Evolutionary conservation across 1,284 basidiomycete species (phyloP).

Genomic region (Trichosporon ovoides): DNA sequence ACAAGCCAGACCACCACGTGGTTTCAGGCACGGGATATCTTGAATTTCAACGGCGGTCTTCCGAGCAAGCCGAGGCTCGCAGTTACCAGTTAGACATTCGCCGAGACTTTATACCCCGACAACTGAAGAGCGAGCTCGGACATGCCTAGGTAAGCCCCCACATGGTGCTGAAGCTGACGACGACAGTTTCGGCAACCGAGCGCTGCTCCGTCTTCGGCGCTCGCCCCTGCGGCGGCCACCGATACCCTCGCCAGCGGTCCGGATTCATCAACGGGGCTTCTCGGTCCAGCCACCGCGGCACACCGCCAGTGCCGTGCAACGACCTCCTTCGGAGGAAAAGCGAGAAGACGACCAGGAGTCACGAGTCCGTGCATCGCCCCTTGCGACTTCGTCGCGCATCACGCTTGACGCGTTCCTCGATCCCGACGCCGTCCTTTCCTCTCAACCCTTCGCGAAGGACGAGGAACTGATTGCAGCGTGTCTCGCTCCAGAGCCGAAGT

Average conservation of each 20-base stretch:
- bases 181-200: conserved; percentile 12
- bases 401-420: conserved; percentile 27
- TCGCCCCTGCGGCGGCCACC: not conserved
- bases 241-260: not conserved
- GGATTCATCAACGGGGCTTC: not conserved
- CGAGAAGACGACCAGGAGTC: not conserved
- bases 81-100: too few species aligned
- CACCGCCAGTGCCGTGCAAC: too few species aligned
- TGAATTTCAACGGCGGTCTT: too few species aligned
- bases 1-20: too few species aligned
- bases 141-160: conserved; percentile 13
- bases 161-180: not conserved
- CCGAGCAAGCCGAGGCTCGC: too few species aligned
- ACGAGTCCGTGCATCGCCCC: conserved; percentile 12
- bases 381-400: conserved; percentile 27
- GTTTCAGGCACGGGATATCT: not conserved
- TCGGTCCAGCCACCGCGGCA: too few species aligned
- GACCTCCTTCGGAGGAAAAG: too few species aligned
- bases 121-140: not conserved
- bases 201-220: conserved; percentile 13
- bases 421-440: too few species aligned
- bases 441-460: conserved; percentile 26
- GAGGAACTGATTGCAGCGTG: conserved; percentile 28
- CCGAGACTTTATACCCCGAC: too few species aligned
- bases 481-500: not conserved